These are phyloP conservation scores for Podaxis sp. DNA, from an alignment of 768 basidiomycete species.

Conservation along the genomic window DNA sequence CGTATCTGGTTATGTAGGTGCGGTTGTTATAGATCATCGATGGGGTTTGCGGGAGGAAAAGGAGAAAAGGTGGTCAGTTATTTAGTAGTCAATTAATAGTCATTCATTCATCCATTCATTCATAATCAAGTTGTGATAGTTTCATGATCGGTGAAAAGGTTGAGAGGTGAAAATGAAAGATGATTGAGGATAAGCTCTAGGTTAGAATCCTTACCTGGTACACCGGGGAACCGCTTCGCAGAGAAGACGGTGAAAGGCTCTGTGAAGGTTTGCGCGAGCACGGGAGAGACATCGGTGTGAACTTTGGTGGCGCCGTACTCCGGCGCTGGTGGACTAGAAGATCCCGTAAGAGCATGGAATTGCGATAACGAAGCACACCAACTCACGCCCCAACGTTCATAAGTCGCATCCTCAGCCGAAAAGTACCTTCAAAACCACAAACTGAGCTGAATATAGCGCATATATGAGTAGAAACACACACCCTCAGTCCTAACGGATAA, in stretches of 20 bases:
- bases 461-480: constrained; percentile 20
- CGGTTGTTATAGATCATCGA: constrained; percentile 41
- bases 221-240: constrained; percentile 93
- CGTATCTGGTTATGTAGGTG: constrained; percentile 50
- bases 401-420: constrained; percentile 80
- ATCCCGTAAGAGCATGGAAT: neutral
- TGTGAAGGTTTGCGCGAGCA: constrained; percentile 81
- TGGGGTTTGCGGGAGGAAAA: neutral
- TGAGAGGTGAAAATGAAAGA: constrained; percentile 7
- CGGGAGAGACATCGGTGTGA: constrained; percentile 65
- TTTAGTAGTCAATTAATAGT: neutral
- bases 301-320: constrained; percentile 62
- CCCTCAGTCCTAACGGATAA: constrained; percentile 92
- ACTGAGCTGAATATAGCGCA: neutral
- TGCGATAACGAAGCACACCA: constrained; percentile 6
- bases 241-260: constrained; percentile 84
- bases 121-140: neutral
- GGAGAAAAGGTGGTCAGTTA: neutral
- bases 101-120: neutral
- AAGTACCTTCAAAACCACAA: constrained; percentile 50
- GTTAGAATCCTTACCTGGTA: constrained; percentile 59
- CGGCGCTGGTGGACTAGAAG: constrained; percentile 61
- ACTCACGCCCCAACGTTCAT: constrained; percentile 92
- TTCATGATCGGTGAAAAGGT: neutral
- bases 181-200: constrained; percentile 1